Conservation (phyloP, 371 early-diverging fungal genomes). For the Syncephalastrum contaminatum region DNA sequence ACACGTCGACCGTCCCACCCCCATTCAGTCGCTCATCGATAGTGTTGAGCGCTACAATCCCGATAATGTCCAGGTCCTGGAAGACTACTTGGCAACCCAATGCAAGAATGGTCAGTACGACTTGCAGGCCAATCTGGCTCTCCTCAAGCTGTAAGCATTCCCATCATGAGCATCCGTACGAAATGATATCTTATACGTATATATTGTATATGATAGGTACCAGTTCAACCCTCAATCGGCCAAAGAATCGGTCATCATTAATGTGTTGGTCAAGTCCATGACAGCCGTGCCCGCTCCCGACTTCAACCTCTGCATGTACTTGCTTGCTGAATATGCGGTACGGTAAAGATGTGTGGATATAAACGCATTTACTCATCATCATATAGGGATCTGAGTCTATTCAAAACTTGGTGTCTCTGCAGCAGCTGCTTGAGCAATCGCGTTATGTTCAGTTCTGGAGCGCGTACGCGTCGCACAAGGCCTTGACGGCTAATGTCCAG, state of each 20-base stretch:
- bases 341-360: conserved; percentile 6
- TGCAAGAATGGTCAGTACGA: conserved; percentile 79
- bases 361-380: neutral
- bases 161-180: neutral
- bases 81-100: conserved; percentile 80
- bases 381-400: conserved; percentile 54
- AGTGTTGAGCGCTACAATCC: conserved; percentile 90
- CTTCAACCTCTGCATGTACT: conserved; percentile 85
- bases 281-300: conserved; percentile 85
- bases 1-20: conserved; percentile 63
- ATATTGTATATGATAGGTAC: conserved; percentile 47
- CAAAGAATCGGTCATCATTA: conserved; percentile 69
- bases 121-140: conserved; percentile 86
- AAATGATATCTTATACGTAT: conserved; percentile 3
- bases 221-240: conserved; percentile 86
- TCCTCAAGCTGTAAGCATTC: conserved; percentile 77
- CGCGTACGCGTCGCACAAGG: conserved; percentile 51
- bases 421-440: conserved; percentile 78
- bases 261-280: conserved; percentile 80
- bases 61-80: conserved; percentile 77
- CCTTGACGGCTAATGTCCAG: conserved; percentile 61
- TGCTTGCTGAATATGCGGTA: conserved; percentile 76
- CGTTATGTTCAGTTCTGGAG: conserved; percentile 83
- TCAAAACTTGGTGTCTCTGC: conserved; percentile 65
- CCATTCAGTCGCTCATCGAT: conserved; percentile 73